Evolutionary conservation across 139 green algal species (phyloP), one percentile per base, ranked within the genome.

Genomic region (Nannochloris sp.): DNA sequence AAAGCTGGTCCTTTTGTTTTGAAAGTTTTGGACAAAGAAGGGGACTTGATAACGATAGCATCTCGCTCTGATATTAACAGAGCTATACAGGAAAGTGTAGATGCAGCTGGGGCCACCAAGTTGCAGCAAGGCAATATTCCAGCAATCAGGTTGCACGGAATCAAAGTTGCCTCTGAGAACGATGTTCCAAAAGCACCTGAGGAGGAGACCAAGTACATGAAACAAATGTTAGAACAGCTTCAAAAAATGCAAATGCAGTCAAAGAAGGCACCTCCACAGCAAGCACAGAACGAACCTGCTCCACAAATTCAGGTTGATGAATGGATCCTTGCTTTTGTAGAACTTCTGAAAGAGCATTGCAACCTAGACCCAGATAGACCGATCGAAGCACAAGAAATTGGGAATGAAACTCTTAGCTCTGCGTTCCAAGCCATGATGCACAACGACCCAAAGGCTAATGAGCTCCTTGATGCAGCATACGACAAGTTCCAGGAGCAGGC

Each of bases 271-370:
- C 25, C 40, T 48, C 55, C 46, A 27, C 57, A 68, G 34, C 25
- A 53, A 24, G 55, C 46, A 23, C 36, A 54, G 16, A 71, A 64
- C 40, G 68, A 81, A 61, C 12, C 25, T 21, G 29, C 43, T 18
- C 18, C 60, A 61, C 53, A 61, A 57, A 68, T 85, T 34, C 67
- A 67, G 60, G 70, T 95, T 14, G 90, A 96, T 67, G 82, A 90
- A 64, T 97, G 88, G 88, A 81, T 97, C 62, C 50, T 96, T 31
- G 78, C 91, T 25, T 96, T 97, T 81, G 83, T 84, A 4, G 74
- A 88, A 49, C 68, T 95, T 16, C 91, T 96, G 75, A 67, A 85
- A 46, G 80, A 90, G 48, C 71, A 81, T 37, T 75, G 80, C 34
- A 70, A 73, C 43, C 78, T 92, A 56, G 85, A 90, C 48, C 74